A percentile compares a stretch with the other conserved stretches of the same genome.
Conservation (phyloP, 2,329 filamentous ascomycete genomes). For the Pseudogymnoascus sp. region DNA sequence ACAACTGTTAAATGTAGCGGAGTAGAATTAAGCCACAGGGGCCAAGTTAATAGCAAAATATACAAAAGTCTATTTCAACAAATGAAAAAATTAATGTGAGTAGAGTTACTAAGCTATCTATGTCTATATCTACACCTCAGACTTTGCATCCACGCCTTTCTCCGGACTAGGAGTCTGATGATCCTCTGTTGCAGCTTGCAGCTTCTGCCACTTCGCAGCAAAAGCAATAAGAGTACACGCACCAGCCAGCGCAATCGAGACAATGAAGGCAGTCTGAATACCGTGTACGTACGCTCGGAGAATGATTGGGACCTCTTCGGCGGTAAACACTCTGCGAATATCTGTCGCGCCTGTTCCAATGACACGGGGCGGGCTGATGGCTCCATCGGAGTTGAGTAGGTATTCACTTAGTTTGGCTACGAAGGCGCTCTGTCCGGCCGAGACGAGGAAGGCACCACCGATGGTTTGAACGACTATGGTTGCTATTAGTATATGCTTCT, state of each 20-base stretch:
- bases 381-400: constrained; percentile 24
- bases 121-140: not conserved
- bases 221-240: not conserved
- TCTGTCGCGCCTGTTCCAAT: constrained; percentile 36
- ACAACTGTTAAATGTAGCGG: not conserved
- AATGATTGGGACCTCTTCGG: constrained; percentile 29
- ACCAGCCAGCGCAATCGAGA: constrained; percentile 23
- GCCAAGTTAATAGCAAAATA: not conserved
- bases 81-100: not conserved
- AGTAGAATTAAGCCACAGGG: not conserved
- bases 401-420: constrained; percentile 21
- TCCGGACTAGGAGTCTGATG: not conserved
- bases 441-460: constrained; percentile 49
- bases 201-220: not conserved
- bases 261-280: constrained; percentile 21
- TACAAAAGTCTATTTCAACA: not conserved
- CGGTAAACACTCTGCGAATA: constrained; percentile 29
- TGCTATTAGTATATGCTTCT: not conserved
- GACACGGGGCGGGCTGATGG: constrained; percentile 25
- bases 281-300: constrained; percentile 32
- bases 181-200: not conserved
- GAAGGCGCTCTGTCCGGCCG: constrained; percentile 45
- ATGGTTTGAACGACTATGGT: constrained; percentile 46
- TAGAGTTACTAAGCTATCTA: not conserved
- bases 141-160: not conserved